Base-by-base conservation (phyloP, 163 green algal genomes). In the Smithsoniella earleae region DNA sequence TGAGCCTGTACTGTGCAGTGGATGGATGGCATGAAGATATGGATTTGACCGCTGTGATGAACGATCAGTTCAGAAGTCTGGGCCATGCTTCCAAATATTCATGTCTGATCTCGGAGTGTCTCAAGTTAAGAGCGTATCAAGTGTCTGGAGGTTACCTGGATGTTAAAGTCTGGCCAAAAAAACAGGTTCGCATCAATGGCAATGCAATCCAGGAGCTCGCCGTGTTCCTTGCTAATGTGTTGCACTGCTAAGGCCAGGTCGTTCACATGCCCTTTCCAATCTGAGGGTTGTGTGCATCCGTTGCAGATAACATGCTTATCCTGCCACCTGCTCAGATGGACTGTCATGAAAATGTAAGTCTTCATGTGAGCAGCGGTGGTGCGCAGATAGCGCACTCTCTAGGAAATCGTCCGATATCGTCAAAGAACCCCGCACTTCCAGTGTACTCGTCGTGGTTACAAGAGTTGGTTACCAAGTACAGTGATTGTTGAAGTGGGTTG, bases 171-270 rank as follows among this genome's bases (percentile, higher is more conserved):
- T 38, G 55, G 55, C 55, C 55, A 66, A 16, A 66, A 34, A 31
- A 66, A 66, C 25, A 66, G 13, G 55, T 66, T 66, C 3, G 55
- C 55, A 66, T 66, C 55, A 8, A 66, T 66, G 13, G 13, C 55
- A 37, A 66, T 66, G 18, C 30, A 45, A 31, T 66, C 55, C 55
- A 66, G 30, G 5, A 38, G 13, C 22, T 66, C 55, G 40, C 40
- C 40, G 13, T 13, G 10, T 13, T 49, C 10, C 13, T 10, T 13
- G 6, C 25, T 13, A 10, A 66, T 66, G 8, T 34, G 55, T 4
- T 34, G 20, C 22, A 38, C 43, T 3, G 22, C 55, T 13, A 66
- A 25, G 4, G 22, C 18, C 38, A 37, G 10, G 43, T 66, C 55
- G 4, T 28, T 31, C 13, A 34, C 55, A 66, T 66, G 55, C 20